Evolutionary conservation across 345 rosid species (phyloP).

Genomic region (Odontarrhena argentea): DNA sequence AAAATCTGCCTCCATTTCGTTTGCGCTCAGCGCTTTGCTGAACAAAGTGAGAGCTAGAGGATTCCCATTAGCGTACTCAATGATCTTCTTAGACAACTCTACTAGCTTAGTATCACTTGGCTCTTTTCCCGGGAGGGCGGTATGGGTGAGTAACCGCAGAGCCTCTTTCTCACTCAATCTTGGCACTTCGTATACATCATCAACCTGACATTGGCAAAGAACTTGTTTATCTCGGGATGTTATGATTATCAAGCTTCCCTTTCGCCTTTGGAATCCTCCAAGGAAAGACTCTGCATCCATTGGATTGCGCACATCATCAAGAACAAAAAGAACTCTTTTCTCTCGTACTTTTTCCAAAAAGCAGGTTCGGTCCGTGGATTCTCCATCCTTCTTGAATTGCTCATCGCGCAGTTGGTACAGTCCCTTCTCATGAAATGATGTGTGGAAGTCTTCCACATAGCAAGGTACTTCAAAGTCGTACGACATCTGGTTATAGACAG

Average conservation of each 20-base stretch:
- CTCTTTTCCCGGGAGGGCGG: not conserved
- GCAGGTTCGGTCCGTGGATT: not conserved
- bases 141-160: not conserved
- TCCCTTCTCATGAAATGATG: not conserved
- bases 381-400: not conserved
- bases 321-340: constrained; percentile 11
- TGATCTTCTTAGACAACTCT: not conserved
- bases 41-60: constrained; percentile 34
- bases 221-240: constrained; percentile 1
- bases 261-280: not conserved
- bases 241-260: not conserved
- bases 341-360: not conserved
- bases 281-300: not conserved
- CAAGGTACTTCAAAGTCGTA: not conserved
- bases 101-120: not conserved
- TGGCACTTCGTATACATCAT: not conserved
- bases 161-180: not conserved
- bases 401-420: not conserved
- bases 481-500: not conserved
- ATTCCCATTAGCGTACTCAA: not conserved
- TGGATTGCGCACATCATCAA: not conserved
- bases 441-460: constrained; percentile 1
- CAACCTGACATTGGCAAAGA: not conserved
- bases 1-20: not conserved
- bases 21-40: not conserved